These are phyloP conservation scores for Rhodotorula mucilaginosa DNA, from an alignment of 1,284 basidiomycete species.

Conservation along the genomic window DNA sequence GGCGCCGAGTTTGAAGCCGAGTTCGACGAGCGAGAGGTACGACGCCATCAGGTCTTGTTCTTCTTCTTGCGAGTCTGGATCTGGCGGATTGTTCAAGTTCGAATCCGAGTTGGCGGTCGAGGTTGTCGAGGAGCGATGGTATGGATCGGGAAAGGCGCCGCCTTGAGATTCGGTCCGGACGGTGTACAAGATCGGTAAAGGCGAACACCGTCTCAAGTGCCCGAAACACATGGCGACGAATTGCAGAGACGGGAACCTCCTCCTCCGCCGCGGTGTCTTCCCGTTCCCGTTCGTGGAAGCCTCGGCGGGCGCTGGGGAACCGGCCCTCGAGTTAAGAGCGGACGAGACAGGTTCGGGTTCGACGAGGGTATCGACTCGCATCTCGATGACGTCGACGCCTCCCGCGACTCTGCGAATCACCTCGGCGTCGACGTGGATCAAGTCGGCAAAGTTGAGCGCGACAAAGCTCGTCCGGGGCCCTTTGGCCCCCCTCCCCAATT, in stretches of 20 bases:
- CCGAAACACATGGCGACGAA: conserved; percentile 35
- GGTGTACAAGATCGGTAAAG: conserved; percentile 86
- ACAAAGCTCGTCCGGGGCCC: conserved; percentile 35
- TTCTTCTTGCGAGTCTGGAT: neutral
- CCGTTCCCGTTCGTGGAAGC: neutral
- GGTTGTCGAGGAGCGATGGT: conserved; percentile 48
- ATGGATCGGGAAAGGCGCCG: conserved; percentile 78
- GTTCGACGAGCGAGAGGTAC: conserved; percentile 61
- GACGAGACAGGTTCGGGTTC: conserved; percentile 60
- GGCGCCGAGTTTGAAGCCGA: conserved; percentile 63
- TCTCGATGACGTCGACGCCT: conserved; percentile 62
- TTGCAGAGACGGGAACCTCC: conserved; percentile 68
- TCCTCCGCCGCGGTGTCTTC: conserved; percentile 65
- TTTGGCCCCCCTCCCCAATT: conserved; percentile 34
- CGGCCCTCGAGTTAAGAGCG: conserved; percentile 56
- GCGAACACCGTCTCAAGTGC: conserved; percentile 68
- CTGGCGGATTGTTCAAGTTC: too few species aligned
- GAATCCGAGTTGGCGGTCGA: too few species aligned
- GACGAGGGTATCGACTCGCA: conserved; percentile 35
- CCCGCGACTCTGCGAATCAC: conserved; percentile 29
- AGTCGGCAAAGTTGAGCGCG: conserved; percentile 37
- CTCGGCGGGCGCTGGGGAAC: conserved; percentile 51
- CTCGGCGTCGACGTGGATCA: conserved; percentile 21
- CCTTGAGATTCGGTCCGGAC: conserved; percentile 85
- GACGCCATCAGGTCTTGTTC: conserved; percentile 53